These are phyloP conservation scores for Golubevia sp. DNA, from an alignment of 1,284 basidiomycete genomes.

Conservation along the genomic window DNA sequence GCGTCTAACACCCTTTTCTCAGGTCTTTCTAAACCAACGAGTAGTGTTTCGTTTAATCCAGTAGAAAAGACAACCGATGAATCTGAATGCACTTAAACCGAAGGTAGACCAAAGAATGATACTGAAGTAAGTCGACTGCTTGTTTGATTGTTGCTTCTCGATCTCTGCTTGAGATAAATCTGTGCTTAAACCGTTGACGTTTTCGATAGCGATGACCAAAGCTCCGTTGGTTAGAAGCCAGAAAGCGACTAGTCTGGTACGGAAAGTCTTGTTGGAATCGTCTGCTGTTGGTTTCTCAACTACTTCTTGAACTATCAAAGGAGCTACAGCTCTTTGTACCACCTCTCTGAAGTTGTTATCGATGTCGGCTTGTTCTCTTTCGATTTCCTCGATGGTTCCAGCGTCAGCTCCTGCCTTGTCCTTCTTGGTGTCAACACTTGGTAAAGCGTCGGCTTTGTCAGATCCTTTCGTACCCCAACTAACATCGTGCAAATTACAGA, in stretches of 20 bases:
- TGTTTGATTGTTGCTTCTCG: constrained; percentile 62
- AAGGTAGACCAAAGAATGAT: constrained; percentile 90
- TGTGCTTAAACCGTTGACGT: constrained; percentile 75
- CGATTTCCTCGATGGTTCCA: constrained; percentile 69
- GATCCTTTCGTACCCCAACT: constrained; percentile 96
- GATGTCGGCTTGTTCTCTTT: constrained; percentile 74
- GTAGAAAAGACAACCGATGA: constrained; percentile 63
- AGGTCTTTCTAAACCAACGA: constrained; percentile 48
- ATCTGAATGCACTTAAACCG: constrained; percentile 76
- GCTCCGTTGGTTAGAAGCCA: constrained; percentile 61
- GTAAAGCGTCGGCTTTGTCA: constrained; percentile 92
- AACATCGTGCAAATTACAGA: constrained; percentile 70
- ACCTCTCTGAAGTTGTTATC: constrained; percentile 93
- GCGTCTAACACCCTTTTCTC: no score
- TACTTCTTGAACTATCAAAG: constrained; percentile 73
- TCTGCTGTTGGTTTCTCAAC: constrained; percentile 67
- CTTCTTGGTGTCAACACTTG: constrained; percentile 75
- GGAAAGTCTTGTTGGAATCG: constrained; percentile 62
- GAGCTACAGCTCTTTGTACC: constrained; percentile 86
- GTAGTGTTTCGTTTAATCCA: constrained; percentile 48
- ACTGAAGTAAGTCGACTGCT: constrained; percentile 70
- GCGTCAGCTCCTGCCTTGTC: constrained; percentile 73
- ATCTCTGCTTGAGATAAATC: constrained; percentile 62
- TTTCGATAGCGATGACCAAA: constrained; percentile 81
- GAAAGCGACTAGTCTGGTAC: constrained; percentile 57